Conservation (phyloP, 1,284 basidiomycete species). For the Puccinia polysora region DNA sequence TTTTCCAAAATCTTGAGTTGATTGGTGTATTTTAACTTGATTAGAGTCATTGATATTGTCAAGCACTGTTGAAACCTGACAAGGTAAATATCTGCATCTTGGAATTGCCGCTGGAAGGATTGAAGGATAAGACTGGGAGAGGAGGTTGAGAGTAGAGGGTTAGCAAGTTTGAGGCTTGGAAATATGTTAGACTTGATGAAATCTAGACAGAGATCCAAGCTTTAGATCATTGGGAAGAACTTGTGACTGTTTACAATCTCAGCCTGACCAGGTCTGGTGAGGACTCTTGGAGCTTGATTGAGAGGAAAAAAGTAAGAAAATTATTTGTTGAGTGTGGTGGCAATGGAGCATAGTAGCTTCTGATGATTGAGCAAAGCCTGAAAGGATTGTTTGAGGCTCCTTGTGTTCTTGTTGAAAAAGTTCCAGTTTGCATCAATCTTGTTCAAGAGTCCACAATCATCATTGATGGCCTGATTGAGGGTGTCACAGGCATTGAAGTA, state of each 20-base stretch:
- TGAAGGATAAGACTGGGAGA: conserved; percentile 41
- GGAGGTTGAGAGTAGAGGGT: neutral
- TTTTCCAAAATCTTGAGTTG: conserved; percentile 69
- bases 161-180: neutral
- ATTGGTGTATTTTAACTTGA: conserved; percentile 87
- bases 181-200: conserved; percentile 78
- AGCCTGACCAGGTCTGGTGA: conserved; percentile 84
- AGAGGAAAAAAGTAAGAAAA: conserved; percentile 87
- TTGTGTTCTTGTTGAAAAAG: conserved; percentile 79
- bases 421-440: conserved; percentile 75
- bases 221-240: conserved; percentile 87
- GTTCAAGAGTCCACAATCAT: conserved; percentile 68
- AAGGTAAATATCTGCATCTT: conserved; percentile 82
- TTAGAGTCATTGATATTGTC: conserved; percentile 88
- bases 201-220: conserved; percentile 83
- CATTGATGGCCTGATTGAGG: conserved; percentile 65
- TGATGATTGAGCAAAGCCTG: conserved; percentile 79
- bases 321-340: conserved; percentile 69
- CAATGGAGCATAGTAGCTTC: conserved; percentile 71
- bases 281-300: conserved; percentile 78
- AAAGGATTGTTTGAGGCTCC: conserved; percentile 80
- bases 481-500: conserved; percentile 71
- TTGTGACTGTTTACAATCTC: conserved; percentile 73
- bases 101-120: conserved; percentile 68
- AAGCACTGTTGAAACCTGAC: conserved; percentile 91